phyloP scores from a whole-genome alignment of 2,329 filamentous ascomycete species.

The Exophiala phaeomuriformis region DNA sequence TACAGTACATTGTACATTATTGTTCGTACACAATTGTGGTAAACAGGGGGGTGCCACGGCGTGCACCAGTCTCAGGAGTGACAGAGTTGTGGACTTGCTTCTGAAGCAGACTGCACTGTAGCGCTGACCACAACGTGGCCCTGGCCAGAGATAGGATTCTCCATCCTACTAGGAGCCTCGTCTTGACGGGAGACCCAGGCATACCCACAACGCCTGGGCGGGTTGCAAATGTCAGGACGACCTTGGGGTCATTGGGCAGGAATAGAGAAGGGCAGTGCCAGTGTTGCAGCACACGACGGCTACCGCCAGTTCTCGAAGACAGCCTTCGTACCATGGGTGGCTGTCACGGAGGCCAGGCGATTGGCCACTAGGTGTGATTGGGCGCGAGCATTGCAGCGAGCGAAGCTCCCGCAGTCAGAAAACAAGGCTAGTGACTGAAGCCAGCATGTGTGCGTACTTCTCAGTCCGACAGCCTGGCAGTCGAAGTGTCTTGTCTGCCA shows the following conservation, averaged over 20 bases:
- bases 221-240: conserved; percentile 16
- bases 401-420: conserved; percentile 7
- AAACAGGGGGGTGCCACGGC: not conserved
- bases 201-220: not conserved
- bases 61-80: not conserved
- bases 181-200: not conserved
- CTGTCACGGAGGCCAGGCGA: conserved; percentile 5
- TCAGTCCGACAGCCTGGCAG: conserved; percentile 17
- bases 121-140: conserved; percentile 20
- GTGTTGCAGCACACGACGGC: not conserved
- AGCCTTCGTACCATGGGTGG: conserved; percentile 10
- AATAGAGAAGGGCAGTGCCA: conserved; percentile 8
- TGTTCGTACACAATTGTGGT: not conserved
- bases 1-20: too few relatives aligned
- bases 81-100: not conserved
- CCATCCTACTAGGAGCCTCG: conserved; percentile 12
- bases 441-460: conserved; percentile 14
- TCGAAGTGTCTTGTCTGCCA: conserved; percentile 6
- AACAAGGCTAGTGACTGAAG: conserved; percentile 8
- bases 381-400: conserved; percentile 12
- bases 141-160: conserved; percentile 12
- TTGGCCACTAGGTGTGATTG: conserved; percentile 14
- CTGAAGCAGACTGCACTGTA: conserved; percentile 8
- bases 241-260: conserved; percentile 12
- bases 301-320: conserved; percentile 12